Percentiles rank a stretch among this genome's conserved stretches.
Conservation (phyloP, 1,139 yeast species). For the Geotrichum histeridarum region DNA sequence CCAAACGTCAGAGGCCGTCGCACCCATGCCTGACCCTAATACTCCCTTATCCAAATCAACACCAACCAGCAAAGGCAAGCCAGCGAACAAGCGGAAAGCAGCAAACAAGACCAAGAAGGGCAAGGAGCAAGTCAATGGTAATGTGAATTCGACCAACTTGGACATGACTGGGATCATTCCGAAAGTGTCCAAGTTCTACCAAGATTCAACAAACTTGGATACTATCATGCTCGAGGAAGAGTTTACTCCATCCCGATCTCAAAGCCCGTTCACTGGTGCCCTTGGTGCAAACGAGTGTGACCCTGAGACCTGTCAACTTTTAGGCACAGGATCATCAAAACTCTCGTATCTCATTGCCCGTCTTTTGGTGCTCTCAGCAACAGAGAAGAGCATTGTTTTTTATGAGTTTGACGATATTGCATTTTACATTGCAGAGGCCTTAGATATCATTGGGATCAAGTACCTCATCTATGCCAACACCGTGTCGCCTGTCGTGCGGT, state of each 20-base stretch:
- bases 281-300: conserved; percentile 3
- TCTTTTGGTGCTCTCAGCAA: conserved; percentile 45
- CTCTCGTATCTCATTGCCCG: conserved; percentile 54
- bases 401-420: conserved; percentile 71
- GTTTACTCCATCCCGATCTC: conserved; percentile 3
- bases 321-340: conserved; percentile 50
- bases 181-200: conserved; percentile 4
- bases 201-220: conserved; percentile 32
- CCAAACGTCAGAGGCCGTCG: not conserved
- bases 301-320: conserved; percentile 8
- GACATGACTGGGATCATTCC: conserved; percentile 13
- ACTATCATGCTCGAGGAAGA: conserved; percentile 33
- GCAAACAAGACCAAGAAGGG: not conserved
- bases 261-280: conserved; percentile 5
- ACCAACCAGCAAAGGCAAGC: conserved; percentile 4
- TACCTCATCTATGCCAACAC: conserved; percentile 63
- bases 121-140: not conserved
- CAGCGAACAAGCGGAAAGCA: not conserved
- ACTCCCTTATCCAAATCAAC: conserved; percentile 2
- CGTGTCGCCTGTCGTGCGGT: conserved; percentile 48
- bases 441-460: conserved; percentile 56
- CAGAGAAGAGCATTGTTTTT: conserved; percentile 56
- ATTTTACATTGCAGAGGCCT: conserved; percentile 57
- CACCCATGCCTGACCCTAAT: conserved; percentile 1
- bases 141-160: not conserved